Percentiles rank a stretch among this genome's conserved stretches.
Conservation (phyloP, 345 rosid species). For the Reutealis trisperma region DNA sequence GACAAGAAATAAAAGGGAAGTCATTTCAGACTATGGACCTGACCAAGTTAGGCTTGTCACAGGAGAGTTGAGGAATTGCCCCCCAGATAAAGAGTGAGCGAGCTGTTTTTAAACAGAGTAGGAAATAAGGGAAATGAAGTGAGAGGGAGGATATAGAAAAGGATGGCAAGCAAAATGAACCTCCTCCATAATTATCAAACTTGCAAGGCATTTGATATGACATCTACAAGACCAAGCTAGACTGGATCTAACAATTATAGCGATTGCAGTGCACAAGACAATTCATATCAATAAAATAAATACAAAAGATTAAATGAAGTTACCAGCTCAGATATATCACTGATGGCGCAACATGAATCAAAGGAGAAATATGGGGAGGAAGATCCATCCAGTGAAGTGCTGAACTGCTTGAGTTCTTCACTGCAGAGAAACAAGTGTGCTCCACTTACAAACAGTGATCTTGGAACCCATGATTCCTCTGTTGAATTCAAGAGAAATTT, state of each 20-base stretch:
- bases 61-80: not conserved
- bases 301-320: not conserved
- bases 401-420: conserved; percentile 75
- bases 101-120: not conserved
- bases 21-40: not conserved
- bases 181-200: not conserved
- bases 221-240: not conserved
- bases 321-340: conserved; percentile 68
- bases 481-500: conserved; percentile 30
- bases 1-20: not conserved
- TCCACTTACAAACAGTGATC: conserved; percentile 75
- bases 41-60: no score
- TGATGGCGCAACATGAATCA: conserved; percentile 58
- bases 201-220: not conserved
- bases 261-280: not conserved
- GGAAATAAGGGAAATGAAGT: not conserved
- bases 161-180: not conserved
- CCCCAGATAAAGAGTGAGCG: not conserved
- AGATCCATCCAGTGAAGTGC: conserved; percentile 42
- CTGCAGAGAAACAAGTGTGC: conserved; percentile 62
- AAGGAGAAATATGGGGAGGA: conserved; percentile 60
- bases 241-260: not conserved
- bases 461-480: conserved; percentile 67
- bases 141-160: not conserved
- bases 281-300: not conserved